These are phyloP conservation scores for Nannizzia gypsea DNA, from an alignment of 2,329 filamentous ascomycete genomes.

Conservation along the genomic window DNA sequence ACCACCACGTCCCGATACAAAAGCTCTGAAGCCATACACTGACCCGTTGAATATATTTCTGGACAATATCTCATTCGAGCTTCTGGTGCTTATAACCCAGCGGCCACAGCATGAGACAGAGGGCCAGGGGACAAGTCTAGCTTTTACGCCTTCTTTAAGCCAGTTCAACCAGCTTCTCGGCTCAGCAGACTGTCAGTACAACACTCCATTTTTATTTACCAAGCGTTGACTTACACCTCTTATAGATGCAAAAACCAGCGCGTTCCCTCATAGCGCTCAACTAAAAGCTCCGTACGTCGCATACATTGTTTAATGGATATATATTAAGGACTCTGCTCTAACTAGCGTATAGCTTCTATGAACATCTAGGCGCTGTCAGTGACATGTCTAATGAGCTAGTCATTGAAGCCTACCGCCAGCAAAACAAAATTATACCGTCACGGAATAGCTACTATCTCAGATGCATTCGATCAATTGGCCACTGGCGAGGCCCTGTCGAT, in stretches of 20 bases:
- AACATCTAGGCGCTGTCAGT: slow-evolving; percentile 49
- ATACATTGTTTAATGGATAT: neutral
- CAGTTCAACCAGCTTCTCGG: slow-evolving; percentile 31
- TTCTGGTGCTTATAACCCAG: slow-evolving; percentile 41
- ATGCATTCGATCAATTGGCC: slow-evolving; percentile 50
- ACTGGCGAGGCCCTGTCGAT: slow-evolving; percentile 40
- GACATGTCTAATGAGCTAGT: slow-evolving; percentile 54
- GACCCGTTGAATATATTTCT: slow-evolving; percentile 37
- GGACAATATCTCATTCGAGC: slow-evolving; percentile 49
- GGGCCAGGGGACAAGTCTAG: slow-evolving; percentile 22
- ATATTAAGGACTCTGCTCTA: neutral
- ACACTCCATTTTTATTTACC: neutral
- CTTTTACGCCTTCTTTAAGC: slow-evolving; percentile 24
- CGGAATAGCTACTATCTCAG: slow-evolving; percentile 52
- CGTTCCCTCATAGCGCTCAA: neutral
- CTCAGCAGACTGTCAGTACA: slow-evolving; percentile 25
- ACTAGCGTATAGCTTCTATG: slow-evolving; percentile 38
- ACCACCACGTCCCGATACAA: slow-evolving; percentile 28
- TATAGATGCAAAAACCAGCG: slow-evolving; percentile 7
- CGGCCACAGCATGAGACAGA: slow-evolving; percentile 31
- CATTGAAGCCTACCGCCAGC: slow-evolving; percentile 50
- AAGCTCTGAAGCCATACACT: slow-evolving; percentile 28
- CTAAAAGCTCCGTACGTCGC: slow-evolving; percentile 22
- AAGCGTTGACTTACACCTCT: neutral
- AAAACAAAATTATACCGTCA: slow-evolving; percentile 44